Base-by-base conservation (phyloP, 306 rosid species). In the Ceratonia siliqua region DNA sequence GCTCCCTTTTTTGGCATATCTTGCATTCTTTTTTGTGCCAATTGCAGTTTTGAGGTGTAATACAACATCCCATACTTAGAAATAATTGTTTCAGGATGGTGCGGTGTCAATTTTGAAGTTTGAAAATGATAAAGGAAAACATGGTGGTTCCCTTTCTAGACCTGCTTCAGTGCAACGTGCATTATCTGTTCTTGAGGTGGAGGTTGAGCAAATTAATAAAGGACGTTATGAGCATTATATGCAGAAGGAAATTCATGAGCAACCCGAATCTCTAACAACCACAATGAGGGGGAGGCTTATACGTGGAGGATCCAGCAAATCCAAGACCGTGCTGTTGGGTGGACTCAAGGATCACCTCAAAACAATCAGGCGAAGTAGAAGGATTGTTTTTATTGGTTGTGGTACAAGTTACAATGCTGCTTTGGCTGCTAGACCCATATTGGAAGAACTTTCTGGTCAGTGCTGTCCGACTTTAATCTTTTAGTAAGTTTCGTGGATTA, bases 381-480 rank as follows among this genome's bases (percentile, higher is more conserved):
- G 99, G 59, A 89, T 94, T 59, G 89, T 94, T 75, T 90, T 92
- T 78, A 78, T 94, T 72, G 99, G 99, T 33, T 94, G 99, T 81
- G 99, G 99, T 67, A 94, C 99, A 38, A 92, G 99, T 85, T 94
- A 94, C 35, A 94, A 94, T 70, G 99, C 99, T 82, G 99, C 99
- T 82, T 79, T 94, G 89, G 97, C 99, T 61, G 87, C 99, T 57
- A 90, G 97, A 80, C 99, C 99, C 45, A 90, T 94, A 67, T 79
- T 94, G 82, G 99, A 94, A 92, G 99, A 94, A 86, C 97, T 94
- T 80, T 88, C 96, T 62, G 99, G 99, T 92, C 67, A 66, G 92
- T 74, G 68, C 58, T 62, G n/a, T 73, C 62, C 56, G 71, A 71
- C 74, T 74, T 70, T 22, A 61, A 43, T 66, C 9, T 39, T 63